These are phyloP conservation scores for Colletotrichum melonis DNA, from an alignment of 2,329 filamentous ascomycete species.

Conservation along the genomic window DNA sequence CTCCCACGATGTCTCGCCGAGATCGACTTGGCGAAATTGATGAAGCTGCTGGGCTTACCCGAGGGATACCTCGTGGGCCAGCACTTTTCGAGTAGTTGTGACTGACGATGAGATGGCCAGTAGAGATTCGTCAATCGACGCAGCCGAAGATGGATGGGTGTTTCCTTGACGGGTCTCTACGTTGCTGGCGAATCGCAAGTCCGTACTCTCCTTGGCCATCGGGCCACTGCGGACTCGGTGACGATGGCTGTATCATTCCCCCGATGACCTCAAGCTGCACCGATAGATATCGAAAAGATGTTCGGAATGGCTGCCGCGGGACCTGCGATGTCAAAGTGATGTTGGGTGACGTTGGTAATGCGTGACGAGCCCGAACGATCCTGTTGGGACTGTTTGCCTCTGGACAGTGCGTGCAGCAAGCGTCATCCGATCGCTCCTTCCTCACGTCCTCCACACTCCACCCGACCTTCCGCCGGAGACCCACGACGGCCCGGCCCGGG, in stretches of 20 bases:
- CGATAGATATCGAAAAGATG: neutral
- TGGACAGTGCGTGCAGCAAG: neutral
- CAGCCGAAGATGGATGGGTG: neutral
- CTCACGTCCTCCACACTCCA: neutral
- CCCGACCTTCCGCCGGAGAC: slow-evolving; percentile 3
- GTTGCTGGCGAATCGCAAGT: neutral
- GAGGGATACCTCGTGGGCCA: neutral
- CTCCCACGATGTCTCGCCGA: no score
- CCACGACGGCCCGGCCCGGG: neutral
- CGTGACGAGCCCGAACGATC: neutral
- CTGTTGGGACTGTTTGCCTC: neutral
- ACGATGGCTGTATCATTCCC: no score
- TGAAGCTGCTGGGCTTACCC: neutral
- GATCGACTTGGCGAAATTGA: neutral
- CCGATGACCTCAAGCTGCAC: neutral
- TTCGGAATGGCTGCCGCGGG: neutral
- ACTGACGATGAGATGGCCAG: neutral
- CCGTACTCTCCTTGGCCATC: no score
- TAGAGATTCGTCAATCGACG: neutral
- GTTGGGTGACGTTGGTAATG: neutral
- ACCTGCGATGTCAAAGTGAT: neutral
- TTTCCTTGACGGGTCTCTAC: neutral
- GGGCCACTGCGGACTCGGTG: no score
- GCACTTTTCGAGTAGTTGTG: neutral
- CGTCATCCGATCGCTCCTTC: neutral